Evolutionary conservation across 2,329 filamentous ascomycete species (phyloP), one percentile per base, ranked within the genome.

Genomic region (Apiospora sp.): DNA sequence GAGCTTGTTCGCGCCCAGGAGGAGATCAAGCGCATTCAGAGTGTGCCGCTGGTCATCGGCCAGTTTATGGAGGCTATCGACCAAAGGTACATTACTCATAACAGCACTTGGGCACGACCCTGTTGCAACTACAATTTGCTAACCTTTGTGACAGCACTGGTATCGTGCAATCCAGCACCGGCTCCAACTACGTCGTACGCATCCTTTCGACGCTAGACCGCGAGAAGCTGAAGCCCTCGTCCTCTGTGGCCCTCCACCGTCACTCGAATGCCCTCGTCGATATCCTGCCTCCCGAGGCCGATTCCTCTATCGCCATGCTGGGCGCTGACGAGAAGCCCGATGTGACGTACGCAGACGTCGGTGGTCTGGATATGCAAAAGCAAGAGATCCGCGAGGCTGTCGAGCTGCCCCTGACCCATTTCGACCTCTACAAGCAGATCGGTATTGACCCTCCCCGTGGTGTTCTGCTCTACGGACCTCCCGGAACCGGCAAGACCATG

Each of bases 31-130:
- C 92, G 96, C 77, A 99, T 99, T 83, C 96, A 99, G 87, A 98
- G 95, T 83, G 96, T 99, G 71, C 96, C 96, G 41, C 86, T 99
- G 75, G 96, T 99, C 75, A 99, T 99, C 82, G 96, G 96, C 74
- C 96, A 99, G 85, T 99, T 99, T 82, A 99, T 99, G 96, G 96
- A 99, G 86, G 96, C 96, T 72, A 99, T 99, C 81, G 96, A 99
- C 83, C 96, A 99, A 86, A 99, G 98, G 94, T 97, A 89, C 83
- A 90, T 73, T 69, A 34, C 49, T 73, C 37, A 68, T 67, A 61
- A 22, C 70, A 67, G 72, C 78, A 72, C 49, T 34, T 72, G 61
- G 64, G 67, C 30, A 69, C 71, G 54, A 37, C 19, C 8, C 67
- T 19, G 41, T 13, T 5, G 13, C 43, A 19, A 48, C 6, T 10